Evolutionary conservation across 2,329 filamentous ascomycete species (phyloP), one percentile per base, ranked within the genome.

Genomic region (Calonectria fujianensis): DNA sequence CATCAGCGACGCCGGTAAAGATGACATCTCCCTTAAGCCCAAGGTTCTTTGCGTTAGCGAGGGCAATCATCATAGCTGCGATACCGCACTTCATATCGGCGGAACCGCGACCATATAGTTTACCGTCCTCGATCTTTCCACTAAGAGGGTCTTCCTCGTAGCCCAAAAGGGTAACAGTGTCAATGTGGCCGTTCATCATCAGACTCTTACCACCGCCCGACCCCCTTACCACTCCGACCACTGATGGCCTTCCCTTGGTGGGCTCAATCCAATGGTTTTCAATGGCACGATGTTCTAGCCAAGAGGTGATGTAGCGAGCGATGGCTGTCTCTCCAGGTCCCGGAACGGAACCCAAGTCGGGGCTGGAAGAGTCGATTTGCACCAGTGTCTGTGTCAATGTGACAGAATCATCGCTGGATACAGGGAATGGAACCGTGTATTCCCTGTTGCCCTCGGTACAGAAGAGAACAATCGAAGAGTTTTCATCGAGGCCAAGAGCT

Each of bases 391-490:
- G 87, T 0, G 88, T 87, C 37, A 91, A 77, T 0, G 74, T 68
- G 5, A 88, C 83, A 0, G 85, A 78, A 50, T 89, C 86, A 7
- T 89, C 85, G 4, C 77, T 74, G 1, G 85, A 85, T 0, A 89
- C 86, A 37, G 85, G 82, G 6, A 75, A 72, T 0, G 90, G 90
- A 13, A 82, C 73, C 0, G 78, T 65, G 75, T 94, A 94, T 2
- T 88, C 85, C 48, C 93, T 87, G 11, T 80, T 78, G 0, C 92
- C 92, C 51, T 85, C 83, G 0, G 94, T 95, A 75, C 90, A 93
- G 52, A 94, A 88, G 1, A 95, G 82, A 0, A 95, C 88, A 0
- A 95, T 87, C 0, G 92, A 87, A 0, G 91, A 89, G n/a, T 91
- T 84, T 0, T 83, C 78, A 10, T 85, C 81, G 0, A 91, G 80